These are phyloP conservation scores for Chloris gayana DNA, from an alignment of 176 grass and related monocot species.

Conservation along the genomic window DNA sequence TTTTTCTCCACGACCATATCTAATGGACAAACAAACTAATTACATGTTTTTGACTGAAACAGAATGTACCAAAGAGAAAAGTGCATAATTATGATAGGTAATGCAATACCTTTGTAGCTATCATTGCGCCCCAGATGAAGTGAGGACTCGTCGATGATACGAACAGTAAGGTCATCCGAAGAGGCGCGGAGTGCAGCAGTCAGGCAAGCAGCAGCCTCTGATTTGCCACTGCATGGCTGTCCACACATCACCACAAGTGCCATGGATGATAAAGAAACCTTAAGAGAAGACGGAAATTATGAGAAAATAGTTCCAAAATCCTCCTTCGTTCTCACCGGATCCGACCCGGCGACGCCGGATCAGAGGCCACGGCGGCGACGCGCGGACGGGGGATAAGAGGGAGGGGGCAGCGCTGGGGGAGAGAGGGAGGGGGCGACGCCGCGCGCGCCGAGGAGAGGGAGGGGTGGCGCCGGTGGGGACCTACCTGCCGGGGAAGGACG, in stretches of 20 bases:
- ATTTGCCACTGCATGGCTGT: slow-evolving; percentile 93
- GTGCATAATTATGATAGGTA: background rate
- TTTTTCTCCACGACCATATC: slow-evolving; percentile 97
- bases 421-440: too few species aligned
- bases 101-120: slow-evolving; percentile 62
- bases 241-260: slow-evolving; percentile 93
- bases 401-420: too few species aligned
- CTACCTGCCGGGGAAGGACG: too few species aligned
- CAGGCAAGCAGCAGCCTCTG: slow-evolving; percentile 62
- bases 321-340: too few species aligned
- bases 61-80: background rate
- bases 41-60: background rate
- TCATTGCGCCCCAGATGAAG: slow-evolving; percentile 91
- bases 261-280: slow-evolving; percentile 48
- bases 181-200: slow-evolving; percentile 48
- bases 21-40: slow-evolving; percentile 27
- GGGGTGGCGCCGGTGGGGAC: too few species aligned
- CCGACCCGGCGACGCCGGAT: too few species aligned
- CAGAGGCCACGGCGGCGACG: too few species aligned
- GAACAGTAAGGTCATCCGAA: slow-evolving; percentile 38
- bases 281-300: background rate
- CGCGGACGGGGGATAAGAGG: too few species aligned
- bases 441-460: too few species aligned
- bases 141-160: slow-evolving; percentile 75
- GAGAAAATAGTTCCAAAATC: background rate